A percentile compares a stretch with the other conserved stretches of the same genome.
phyloP scores from a whole-genome alignment of 2,329 filamentous ascomycete species.

The Arthrobotrys iridis region DNA sequence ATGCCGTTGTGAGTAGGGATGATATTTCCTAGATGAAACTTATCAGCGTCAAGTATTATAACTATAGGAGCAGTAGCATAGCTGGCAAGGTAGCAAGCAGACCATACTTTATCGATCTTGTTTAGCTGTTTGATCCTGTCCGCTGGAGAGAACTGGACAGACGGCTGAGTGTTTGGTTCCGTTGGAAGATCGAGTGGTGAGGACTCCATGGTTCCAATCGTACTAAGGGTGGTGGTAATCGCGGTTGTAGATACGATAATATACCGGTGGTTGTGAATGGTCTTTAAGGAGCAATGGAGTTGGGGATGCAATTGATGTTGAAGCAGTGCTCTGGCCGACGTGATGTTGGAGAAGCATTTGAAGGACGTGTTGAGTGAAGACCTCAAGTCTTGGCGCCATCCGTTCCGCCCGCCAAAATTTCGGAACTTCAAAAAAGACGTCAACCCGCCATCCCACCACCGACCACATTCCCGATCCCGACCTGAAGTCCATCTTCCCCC shows the following conservation, averaged over 20 bases:
- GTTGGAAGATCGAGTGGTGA: conserved; percentile 23
- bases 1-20: conserved; percentile 47
- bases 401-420: conserved; percentile 50
- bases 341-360: conserved; percentile 9
- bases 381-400: conserved; percentile 39
- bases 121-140: conserved; percentile 53
- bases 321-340: neutral
- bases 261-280: neutral
- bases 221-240: neutral
- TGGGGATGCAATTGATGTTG: neutral
- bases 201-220: conserved; percentile 35
- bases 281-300: neutral
- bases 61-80: neutral
- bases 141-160: conserved; percentile 39
- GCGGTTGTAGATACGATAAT: neutral
- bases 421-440: conserved; percentile 47
- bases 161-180: conserved; percentile 29
- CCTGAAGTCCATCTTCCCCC: conserved; percentile 11
- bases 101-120: conserved; percentile 47
- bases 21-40: conserved; percentile 36
- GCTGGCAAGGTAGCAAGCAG: neutral
- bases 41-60: neutral
- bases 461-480: conserved; percentile 3
- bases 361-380: conserved; percentile 33
- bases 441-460: conserved; percentile 50